These are phyloP conservation scores for Dendrobium nobile DNA, from an alignment of 106 monocot species.

Conservation along the genomic window DNA sequence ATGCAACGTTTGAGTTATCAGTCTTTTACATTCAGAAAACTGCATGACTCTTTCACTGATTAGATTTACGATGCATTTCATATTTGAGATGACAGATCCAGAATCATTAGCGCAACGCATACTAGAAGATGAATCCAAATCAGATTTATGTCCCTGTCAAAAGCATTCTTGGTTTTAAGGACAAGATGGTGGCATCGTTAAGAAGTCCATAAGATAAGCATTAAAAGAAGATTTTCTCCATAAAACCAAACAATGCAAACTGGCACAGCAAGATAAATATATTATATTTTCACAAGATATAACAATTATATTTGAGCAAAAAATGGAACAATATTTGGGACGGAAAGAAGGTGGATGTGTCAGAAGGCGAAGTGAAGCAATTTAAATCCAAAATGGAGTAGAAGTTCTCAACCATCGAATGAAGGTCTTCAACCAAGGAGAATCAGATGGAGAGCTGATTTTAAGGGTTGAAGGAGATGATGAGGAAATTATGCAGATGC, in stretches of 20 bases:
- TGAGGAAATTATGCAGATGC: too few species aligned
- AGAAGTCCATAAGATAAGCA: background rate
- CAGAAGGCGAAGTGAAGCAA: too few species aligned
- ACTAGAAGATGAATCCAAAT: constrained; percentile 65
- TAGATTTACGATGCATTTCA: constrained; percentile 70
- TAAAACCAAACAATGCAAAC: background rate
- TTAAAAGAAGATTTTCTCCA: background rate
- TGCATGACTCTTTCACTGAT: constrained; percentile 88
- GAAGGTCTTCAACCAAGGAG: too few species aligned
- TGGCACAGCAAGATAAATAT: background rate
- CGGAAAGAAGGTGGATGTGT: too few species aligned
- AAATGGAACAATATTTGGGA: background rate
- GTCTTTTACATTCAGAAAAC: constrained; percentile 61
- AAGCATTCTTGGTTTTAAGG: background rate
- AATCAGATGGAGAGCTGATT: too few species aligned
- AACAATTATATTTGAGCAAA: background rate
- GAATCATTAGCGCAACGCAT: constrained; percentile 48
- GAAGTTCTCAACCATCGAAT: too few species aligned
- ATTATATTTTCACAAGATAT: background rate
- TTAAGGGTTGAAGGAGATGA: too few species aligned
- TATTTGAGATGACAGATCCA: constrained; percentile 68
- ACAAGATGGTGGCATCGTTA: background rate
- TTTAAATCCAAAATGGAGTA: too few species aligned
- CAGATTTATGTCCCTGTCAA: constrained; percentile 71
- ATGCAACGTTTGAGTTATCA: constrained; percentile 70